Evolutionary conservation across 1,284 basidiomycete species (phyloP), one percentile per base, ranked within the genome.

Genomic region (Pascua guehoae): DNA sequence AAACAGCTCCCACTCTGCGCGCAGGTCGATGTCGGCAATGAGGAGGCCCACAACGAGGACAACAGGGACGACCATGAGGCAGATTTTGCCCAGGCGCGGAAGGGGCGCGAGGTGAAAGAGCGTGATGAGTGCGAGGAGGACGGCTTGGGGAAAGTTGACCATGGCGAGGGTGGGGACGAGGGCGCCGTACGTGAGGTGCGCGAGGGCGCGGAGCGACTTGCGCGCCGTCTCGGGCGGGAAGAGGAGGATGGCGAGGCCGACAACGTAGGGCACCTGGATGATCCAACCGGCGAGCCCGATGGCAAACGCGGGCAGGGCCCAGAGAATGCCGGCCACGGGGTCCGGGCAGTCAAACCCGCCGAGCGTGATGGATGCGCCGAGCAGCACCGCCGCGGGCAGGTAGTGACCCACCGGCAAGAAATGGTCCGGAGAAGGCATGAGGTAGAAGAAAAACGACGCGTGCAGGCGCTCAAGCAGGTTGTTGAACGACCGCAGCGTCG

Each of bases 381-480:
- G 81, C 8, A 95, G 70, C 36, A 96, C 82, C 0, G 84, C 88
- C 53, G 89, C 89, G 0, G 93, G 91, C 4, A 97, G 82, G 74
- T 91, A 97, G 68, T 82, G 85, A 0, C 91, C 92, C 15, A 96
- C 91, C 68, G 93, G 90, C 67, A 92, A 81, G 77, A 95, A 95
- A 1, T 81, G 81, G n/a, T 83, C 82, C 0, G 88, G 84, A 32
- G 81, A 82, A 5, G 88, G 85, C 58, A 94, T 79, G 58, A 97
- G 81, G 78, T 93, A 97, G 78, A 97, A 92, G 80, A 96, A 95
- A 78, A 94, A 93, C 1, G 91, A 94, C 5, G 93, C 92, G 73
- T 97, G 93, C 18, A 97, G 84, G 12, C 93, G 85, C 71, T 97
- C 93, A 12, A 96, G 82, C 8, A 96, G 82, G 71, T 97, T 97